Base-by-base conservation (phyloP, 345 rosid species). In the Trapa incisa region DNA sequence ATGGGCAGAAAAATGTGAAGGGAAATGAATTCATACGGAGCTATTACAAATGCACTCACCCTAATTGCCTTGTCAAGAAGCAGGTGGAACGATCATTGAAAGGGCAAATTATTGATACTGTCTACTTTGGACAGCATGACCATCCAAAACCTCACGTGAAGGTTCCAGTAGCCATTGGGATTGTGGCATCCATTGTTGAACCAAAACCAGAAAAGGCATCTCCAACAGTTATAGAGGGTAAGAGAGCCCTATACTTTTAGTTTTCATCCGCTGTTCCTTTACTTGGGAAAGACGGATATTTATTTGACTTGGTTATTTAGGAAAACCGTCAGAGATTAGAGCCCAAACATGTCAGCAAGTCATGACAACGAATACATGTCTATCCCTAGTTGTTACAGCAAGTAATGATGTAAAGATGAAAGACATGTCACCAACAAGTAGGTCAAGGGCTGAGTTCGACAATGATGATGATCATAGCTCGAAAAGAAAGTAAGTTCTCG, bases 1-100 rank as follows among this genome's bases (percentile, higher is more conserved):
- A 93, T 17, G 98, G 98, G 16, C 97, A 93, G 86, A 93, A 93
- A 70, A 74, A 87, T 78, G 98, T 93, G 60, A 85, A 82, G 72
- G 97, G 92, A 37, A 93, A 90, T 80, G 98, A 88, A 79, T 90
- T 87, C 73, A 73, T 93, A 2, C 80, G 98, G 66, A 93, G 98
- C 80, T 93, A 90, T 76, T 93, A 92, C 81, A 84, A 78, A 75
- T 94, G 99, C 66, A 88, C 99, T 0, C 82, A 87, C 81, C 82
- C 88, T 50, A 83, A 77, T 70, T 94, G 99, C 73, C 87, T 61
- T 77, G 97, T 84, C 43, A 94, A 94, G 73, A 94, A 87, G 85
- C 99, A 88, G 61, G 72, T 94, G 77, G 97, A 94, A 62, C 80
- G 80, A 67, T 83, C 96, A 3, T 79, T 79, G 1, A 84, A 85